Base-by-base conservation (phyloP, 345 rosid species). In the Durio zibethinus region DNA sequence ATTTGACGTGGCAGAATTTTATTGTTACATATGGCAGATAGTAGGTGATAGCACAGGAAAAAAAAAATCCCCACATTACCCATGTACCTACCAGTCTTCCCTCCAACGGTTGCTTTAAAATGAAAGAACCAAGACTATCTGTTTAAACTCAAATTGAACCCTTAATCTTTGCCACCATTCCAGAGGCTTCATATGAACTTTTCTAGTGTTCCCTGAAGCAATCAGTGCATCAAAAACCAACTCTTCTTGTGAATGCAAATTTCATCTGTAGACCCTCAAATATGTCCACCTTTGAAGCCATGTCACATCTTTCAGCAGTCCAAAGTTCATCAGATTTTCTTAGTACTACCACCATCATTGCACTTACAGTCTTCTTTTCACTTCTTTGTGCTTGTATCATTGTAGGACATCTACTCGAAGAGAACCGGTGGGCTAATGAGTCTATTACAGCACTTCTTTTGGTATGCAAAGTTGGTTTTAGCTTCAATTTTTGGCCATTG, bases 381-480 rank as follows among this genome's bases (percentile, higher is more conserved):
- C 89, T 91, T 35, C 91, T 91, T 52, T 91, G 92, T 52, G 86
- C 85, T 54, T 88, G 92, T 72, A 88, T 91, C 73, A 76, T 89
- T 75, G 82, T 89, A 7, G 93, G 93, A 2, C 93, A 89, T 59
- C 87, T 91, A 35, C 89, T 91, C 12, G 92, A 91, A 75, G 92
- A 85, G 81, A 85, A 89, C 66, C 89, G 91, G 4, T 89, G 96
- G 96, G 91, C 91, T 27, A 91, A 91, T 70, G 90, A 88, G 68
- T 89, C 93, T n/a, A 89, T 86, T 79, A 83, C 90, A 10, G 92
- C 93, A 4, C 91, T 91, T 61, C 52, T 89, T 72, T 54, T 88
- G 91, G 95, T 89, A 67, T 8, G 81, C 65, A 7, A 35, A 25
- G n/a, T 35, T 38, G 57, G 56, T 25, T 60, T 29, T 48, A 20